A percentile compares a stretch with the other conserved stretches of the same genome.
phyloP scores from a whole-genome alignment of 768 basidiomycete species.

The Pisolithus marmoratus region DNA sequence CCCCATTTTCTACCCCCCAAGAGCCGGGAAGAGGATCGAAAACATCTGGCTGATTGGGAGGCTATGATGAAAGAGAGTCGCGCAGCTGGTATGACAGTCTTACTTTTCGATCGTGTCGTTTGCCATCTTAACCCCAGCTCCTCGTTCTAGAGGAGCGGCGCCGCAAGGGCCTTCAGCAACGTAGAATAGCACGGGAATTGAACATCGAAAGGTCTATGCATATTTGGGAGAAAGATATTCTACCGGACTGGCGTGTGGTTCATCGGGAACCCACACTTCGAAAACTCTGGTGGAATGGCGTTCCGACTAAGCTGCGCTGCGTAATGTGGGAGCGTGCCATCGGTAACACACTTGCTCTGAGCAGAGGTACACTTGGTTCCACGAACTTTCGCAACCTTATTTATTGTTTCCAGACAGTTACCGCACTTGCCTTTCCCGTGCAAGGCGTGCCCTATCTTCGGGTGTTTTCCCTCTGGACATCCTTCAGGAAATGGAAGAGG shows the following conservation, averaged over 20 bases:
- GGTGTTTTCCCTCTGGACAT: constrained; percentile 63
- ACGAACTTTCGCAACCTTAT: constrained; percentile 1
- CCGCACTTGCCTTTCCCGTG: constrained; percentile 64
- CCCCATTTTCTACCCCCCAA: constrained; percentile 85
- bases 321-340: constrained; percentile 81
- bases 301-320: constrained; percentile 76
- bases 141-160: constrained; percentile 59
- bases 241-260: constrained; percentile 80
- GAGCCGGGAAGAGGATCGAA: constrained; percentile 65
- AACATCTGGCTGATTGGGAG: constrained; percentile 83
- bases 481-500: constrained; percentile 62
- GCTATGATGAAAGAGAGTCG: constrained; percentile 84
- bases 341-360: constrained; percentile 76
- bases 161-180: constrained; percentile 54
- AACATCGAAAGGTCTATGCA: constrained; percentile 64
- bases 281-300: constrained; percentile 83
- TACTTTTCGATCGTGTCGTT: background rate
- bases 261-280: constrained; percentile 58
- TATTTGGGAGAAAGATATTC: constrained; percentile 72
- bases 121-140: constrained; percentile 3
- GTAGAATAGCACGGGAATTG: constrained; percentile 57
- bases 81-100: constrained; percentile 48
- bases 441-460: constrained; percentile 60
- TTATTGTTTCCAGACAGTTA: constrained; percentile 47
- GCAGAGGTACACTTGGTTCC: constrained; percentile 53